Base-by-base conservation (phyloP, 2,329 filamentous ascomycete genomes). In the Clonostachys rhizophaga region DNA sequence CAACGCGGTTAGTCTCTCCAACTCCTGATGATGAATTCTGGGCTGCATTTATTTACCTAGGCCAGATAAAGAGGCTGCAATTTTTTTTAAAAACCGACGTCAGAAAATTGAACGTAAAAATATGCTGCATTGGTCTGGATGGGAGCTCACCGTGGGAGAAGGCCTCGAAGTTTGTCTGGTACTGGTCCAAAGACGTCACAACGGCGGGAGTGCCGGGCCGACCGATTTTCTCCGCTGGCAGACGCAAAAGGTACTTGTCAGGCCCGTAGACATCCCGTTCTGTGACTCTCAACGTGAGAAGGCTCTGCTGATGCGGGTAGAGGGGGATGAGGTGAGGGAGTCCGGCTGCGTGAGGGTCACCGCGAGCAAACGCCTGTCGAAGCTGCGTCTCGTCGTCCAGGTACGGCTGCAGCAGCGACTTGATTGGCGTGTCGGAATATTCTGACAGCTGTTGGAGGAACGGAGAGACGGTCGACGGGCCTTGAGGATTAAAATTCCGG, bases 161-260 rank as follows among this genome's bases (percentile, higher is more conserved):
- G 43, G 91, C 60, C 46, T 77, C 76, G 63, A 91, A 89, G 61
- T 90, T 89, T 24, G 76, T 74, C 59, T 81, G 78, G 55, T 91
- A 91, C 10, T 87, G 79, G 45, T 79, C 75, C 42, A 90, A 60
- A 5, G 74, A 76, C 16, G 71, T 57, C 0, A 87, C 86, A 14
- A 86, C 71, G 4, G 87, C 87, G 4, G 76, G 76, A 1, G 79
- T 73, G 4, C 78, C 81, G 57, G 76, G 24, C 24, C 24, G 24
- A 30, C 24, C 24, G 8, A 86, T 78, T 34, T 81, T 70, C 2
- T 76, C 66, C 1, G 73, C 62, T 0, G 72, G 67, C 37, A 87
- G 69, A 5, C 76, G 59, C 82, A 87, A 85, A 55, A 87, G 75
- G 58, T 84, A 87, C 53, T 64, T 74, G 6, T 77, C 70, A 52